A percentile compares a stretch with the other conserved stretches of the same genome.
Evolutionary conservation across 306 rosid species (phyloP).

Genomic region (Acacia confusa): DNA sequence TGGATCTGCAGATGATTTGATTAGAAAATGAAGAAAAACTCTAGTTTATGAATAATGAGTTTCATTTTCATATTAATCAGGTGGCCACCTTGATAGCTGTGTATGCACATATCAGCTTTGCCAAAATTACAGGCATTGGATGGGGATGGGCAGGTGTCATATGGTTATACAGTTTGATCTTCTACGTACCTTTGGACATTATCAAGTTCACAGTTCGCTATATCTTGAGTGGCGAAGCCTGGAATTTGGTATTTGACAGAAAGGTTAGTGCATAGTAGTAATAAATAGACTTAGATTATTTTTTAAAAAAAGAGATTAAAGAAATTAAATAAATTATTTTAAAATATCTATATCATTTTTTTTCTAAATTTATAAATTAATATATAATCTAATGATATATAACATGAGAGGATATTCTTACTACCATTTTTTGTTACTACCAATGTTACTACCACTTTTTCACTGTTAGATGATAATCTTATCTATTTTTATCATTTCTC

Average conservation of each 20-base stretch:
- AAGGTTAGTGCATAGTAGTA: slow-evolving; percentile 48
- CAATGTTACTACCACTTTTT: too few relatives aligned
- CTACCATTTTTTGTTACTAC: too few relatives aligned
- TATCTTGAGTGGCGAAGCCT: slow-evolving; percentile 78
- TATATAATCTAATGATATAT: too few relatives aligned
- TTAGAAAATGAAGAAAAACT: background rate
- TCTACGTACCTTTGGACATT: slow-evolving; percentile 77
- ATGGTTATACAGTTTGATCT: slow-evolving; percentile 76
- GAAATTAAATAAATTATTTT: too few relatives aligned
- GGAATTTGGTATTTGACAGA: slow-evolving; percentile 75
- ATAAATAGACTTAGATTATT: too few relatives aligned
- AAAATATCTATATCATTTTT: too few relatives aligned
- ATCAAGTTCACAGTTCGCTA: slow-evolving; percentile 77
- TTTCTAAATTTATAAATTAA: too few relatives aligned
- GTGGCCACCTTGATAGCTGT: slow-evolving; percentile 87
- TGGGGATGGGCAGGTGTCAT: slow-evolving; percentile 92
- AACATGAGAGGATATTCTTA: too few relatives aligned
- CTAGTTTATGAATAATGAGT: slow-evolving; percentile 16
- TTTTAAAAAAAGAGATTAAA: too few relatives aligned
- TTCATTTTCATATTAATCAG: slow-evolving; percentile 44
- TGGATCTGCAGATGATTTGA: background rate
- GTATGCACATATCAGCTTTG: slow-evolving; percentile 76
- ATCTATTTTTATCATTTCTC: too few relatives aligned
- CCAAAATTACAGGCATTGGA: slow-evolving; percentile 72
- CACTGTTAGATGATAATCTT: too few relatives aligned